Evolutionary conservation across 1,284 basidiomycete genomes (phyloP).

Genomic region (Pyrrhoderma noxium): DNA sequence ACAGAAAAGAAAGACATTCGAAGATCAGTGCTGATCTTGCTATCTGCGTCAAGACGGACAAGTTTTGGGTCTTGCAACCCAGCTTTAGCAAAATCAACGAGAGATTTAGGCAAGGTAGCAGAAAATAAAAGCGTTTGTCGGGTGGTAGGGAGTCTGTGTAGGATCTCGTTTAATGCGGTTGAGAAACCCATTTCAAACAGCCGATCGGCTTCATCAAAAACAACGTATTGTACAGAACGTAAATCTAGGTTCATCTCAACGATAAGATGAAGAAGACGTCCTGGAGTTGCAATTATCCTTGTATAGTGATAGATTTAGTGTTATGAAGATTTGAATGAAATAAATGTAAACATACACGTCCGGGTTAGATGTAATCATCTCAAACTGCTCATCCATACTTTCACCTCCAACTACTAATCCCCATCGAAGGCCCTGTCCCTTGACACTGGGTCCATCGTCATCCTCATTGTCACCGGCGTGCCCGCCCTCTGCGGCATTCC

Average conservation of each 20-base stretch:
- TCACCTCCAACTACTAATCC: constrained; percentile 95
- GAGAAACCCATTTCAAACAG: constrained; percentile 99
- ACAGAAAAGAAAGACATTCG: constrained; percentile 93
- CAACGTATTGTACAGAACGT: constrained; percentile 81
- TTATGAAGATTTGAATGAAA: constrained; percentile 11
- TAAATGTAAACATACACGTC: constrained; percentile 66
- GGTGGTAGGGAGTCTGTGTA: constrained; percentile 77
- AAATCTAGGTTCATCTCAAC: constrained; percentile 98
- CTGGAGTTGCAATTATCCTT: constrained; percentile 95
- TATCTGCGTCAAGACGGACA: constrained; percentile 90
- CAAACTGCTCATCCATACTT: constrained; percentile 92
- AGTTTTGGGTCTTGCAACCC: constrained; percentile 92
- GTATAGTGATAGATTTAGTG: constrained; percentile 7
- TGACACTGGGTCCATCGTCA: constrained; percentile 44
- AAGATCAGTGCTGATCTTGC: constrained; percentile 91
- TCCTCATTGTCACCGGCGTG: constrained; percentile 64
- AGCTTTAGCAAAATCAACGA: constrained; percentile 97
- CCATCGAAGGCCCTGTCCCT: constrained; percentile 78
- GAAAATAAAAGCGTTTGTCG: constrained; percentile 95
- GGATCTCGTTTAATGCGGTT: constrained; percentile 84
- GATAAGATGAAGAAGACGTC: constrained; percentile 89
- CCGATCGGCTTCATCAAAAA: constrained; percentile 98
- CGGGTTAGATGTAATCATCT: constrained; percentile 90
- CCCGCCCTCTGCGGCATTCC: constrained; percentile 50
- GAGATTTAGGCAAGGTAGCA: constrained; percentile 90